Percentiles rank a stretch among this genome's conserved stretches.
phyloP scores from a whole-genome alignment of 805 yeast species.

The Candida tallmaniae region DNA sequence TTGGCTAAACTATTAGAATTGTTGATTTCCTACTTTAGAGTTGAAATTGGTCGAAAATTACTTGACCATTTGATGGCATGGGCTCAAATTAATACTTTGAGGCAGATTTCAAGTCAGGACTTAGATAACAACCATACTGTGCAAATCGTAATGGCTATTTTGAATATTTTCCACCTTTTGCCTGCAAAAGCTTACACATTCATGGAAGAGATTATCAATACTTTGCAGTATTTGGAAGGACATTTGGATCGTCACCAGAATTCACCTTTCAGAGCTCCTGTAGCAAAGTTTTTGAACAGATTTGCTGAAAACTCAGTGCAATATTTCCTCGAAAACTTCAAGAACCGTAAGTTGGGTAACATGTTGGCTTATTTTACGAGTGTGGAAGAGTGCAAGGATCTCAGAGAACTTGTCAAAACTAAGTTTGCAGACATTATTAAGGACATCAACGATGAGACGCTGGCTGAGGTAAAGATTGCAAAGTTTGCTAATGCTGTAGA shows the following conservation, averaged over 20 bases:
- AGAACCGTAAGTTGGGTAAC: conserved; percentile 59
- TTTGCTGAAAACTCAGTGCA: conserved; percentile 72
- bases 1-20: conserved; percentile 81
- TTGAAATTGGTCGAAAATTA: conserved; percentile 90
- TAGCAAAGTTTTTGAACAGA: conserved; percentile 79
- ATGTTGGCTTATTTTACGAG: conserved; percentile 64
- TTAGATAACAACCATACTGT: conserved; percentile 77
- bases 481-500: conserved; percentile 75
- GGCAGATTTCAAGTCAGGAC: conserved; percentile 74
- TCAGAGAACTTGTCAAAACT: conserved; percentile 53
- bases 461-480: conserved; percentile 50
- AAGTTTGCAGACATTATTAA: conserved; percentile 48
- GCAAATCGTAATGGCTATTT: conserved; percentile 81
- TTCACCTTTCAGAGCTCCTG: conserved; percentile 90
- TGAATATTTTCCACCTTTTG: conserved; percentile 84
- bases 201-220: conserved; percentile 78
- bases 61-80: conserved; percentile 93
- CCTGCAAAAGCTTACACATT: conserved; percentile 92
- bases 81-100: conserved; percentile 80
- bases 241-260: conserved; percentile 77
- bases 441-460: conserved; percentile 44
- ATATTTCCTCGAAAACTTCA: conserved; percentile 63
- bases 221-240: conserved; percentile 74
- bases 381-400: conserved; percentile 47
- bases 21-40: conserved; percentile 88